A percentile compares a stretch with the other conserved stretches of the same genome.
phyloP scores from a whole-genome alignment of 306 rosid genomes.

The Glycyrrhiza uralensis region DNA sequence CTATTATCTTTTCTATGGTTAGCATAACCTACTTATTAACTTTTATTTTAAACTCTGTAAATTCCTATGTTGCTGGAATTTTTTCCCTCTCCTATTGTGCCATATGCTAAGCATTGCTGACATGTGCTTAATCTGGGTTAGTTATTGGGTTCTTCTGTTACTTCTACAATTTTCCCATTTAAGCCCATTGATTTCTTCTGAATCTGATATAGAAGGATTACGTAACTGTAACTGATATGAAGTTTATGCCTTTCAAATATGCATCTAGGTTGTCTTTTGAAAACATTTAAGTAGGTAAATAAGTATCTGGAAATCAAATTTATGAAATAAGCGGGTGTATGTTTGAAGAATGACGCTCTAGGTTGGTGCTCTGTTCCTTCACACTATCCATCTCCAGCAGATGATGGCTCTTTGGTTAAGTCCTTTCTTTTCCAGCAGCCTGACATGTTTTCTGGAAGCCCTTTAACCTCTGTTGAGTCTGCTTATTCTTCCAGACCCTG shows the following conservation, averaged over 20 bases:
- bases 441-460: neutral
- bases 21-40: neutral
- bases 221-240: neutral
- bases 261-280: neutral
- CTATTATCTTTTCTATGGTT: neutral
- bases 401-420: neutral
- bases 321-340: neutral
- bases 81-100: neutral
- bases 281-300: neutral
- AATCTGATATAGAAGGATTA: neutral
- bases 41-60: neutral
- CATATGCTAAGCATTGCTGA: neutral
- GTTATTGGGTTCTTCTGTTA: neutral
- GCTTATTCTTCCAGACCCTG: neutral
- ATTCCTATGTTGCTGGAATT: neutral
- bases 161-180: neutral
- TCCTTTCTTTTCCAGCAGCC: neutral
- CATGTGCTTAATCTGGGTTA: neutral
- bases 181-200: constrained; percentile 6
- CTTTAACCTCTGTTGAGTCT: neutral
- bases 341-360: neutral
- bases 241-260: neutral
- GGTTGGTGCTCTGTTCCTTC: neutral
- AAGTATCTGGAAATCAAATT: constrained; percentile 4
- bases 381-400: neutral